These are phyloP conservation scores for Cryptococcus floricola DNA, from an alignment of 1,284 basidiomycete species.

Conservation along the genomic window DNA sequence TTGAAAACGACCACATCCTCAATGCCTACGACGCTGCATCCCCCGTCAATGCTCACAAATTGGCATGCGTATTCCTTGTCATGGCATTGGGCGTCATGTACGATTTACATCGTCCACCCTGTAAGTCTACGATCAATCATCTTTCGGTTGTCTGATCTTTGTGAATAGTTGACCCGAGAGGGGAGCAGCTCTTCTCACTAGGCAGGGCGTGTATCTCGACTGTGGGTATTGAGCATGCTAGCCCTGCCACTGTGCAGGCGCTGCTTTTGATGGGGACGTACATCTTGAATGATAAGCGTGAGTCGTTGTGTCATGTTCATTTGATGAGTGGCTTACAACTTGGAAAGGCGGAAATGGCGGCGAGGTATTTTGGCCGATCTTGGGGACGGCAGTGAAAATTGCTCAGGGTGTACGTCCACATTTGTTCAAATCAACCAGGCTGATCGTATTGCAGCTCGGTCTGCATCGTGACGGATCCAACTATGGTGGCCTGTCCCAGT, in stretches of 20 bases:
- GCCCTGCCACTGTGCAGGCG: conserved; percentile 45
- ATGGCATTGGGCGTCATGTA: conserved; percentile 48
- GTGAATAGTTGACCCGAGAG: conserved; percentile 33
- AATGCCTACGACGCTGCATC: conserved; percentile 36
- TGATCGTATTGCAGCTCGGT: conserved; percentile 31
- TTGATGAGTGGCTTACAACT: background rate
- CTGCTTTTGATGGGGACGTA: conserved; percentile 44
- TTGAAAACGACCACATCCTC: conserved; percentile 44
- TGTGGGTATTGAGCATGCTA: conserved; percentile 39
- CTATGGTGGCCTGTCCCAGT: conserved; percentile 41
- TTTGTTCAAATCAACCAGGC: background rate
- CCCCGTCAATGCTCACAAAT: conserved; percentile 41
- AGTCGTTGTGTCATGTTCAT: conserved; percentile 3
- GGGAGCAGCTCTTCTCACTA: conserved; percentile 37
- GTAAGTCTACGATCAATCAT: conserved; percentile 18
- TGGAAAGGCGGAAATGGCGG: conserved; percentile 38
- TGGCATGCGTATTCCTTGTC: conserved; percentile 47
- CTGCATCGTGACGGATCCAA: conserved; percentile 45
- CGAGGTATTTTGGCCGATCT: conserved; percentile 48
- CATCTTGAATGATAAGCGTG: conserved; percentile 43
- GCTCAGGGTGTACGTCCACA: conserved; percentile 33
- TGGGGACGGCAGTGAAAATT: conserved; percentile 42
- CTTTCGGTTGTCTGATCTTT: background rate
- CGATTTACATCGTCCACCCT: conserved; percentile 40
- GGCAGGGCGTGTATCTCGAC: conserved; percentile 41